Evolutionary conservation across 768 basidiomycete genomes (phyloP).

Genomic region (Kwoniella dendrophila): DNA sequence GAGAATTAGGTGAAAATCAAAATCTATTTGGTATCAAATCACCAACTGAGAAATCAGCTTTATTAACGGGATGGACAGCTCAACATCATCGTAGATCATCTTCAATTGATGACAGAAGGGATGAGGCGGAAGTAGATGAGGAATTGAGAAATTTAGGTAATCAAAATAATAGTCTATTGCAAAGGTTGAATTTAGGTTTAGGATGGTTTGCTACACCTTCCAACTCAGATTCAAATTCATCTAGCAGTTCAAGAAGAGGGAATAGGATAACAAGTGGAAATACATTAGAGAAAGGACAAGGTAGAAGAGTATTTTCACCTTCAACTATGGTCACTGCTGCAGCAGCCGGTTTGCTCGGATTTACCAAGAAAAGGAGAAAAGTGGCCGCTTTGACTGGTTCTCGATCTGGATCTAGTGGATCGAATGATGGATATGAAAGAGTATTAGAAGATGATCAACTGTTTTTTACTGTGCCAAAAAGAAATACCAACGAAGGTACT

Average conservation of each 20-base stretch:
- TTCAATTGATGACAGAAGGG: neutral
- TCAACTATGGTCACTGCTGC: constrained; percentile 3
- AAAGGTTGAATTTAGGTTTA: constrained; percentile 21
- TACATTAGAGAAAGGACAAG: constrained; percentile 25
- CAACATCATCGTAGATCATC: constrained; percentile 25
- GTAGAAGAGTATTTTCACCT: constrained; percentile 14
- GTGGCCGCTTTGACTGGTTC: neutral
- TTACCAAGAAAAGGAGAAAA: constrained; percentile 1
- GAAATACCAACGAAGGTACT: neutral
- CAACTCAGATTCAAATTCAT: neutral
- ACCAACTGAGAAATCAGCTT: constrained; percentile 27
- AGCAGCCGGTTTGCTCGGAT: neutral
- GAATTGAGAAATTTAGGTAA: constrained; percentile 12
- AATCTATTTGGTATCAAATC: neutral
- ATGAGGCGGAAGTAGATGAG: constrained; percentile 13
- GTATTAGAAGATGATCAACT: constrained; percentile 22
- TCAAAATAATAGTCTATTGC: constrained; percentile 23
- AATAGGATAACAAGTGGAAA: constrained; percentile 26
- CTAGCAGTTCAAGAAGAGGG: neutral
- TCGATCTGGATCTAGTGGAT: constrained; percentile 5
- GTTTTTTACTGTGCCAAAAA: constrained; percentile 7
- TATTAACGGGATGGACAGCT: constrained; percentile 24
- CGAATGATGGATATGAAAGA: constrained; percentile 19
- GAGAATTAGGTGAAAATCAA: neutral
- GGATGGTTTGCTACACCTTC: constrained; percentile 11